Evolutionary conservation across 2,329 filamentous ascomycete species (phyloP).

Genomic region (Neofusicoccum umdonicola): DNA sequence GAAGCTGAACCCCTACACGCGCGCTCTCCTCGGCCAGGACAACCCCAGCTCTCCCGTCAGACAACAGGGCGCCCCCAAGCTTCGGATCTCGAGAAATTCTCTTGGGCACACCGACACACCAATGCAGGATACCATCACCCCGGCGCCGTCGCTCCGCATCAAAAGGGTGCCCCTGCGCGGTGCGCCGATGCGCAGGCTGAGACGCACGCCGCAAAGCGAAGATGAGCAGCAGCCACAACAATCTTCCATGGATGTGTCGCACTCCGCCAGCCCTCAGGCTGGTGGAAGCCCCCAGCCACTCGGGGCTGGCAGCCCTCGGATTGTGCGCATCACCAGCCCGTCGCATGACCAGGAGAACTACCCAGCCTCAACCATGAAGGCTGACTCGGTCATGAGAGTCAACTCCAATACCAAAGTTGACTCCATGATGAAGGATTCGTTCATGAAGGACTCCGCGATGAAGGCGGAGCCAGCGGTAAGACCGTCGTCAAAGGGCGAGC

Average conservation of each 20-base stretch:
- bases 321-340: conserved; percentile 48
- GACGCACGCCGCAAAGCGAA: conserved; percentile 33
- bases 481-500: conserved; percentile 11
- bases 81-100: conserved; percentile 36
- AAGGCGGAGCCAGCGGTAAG: conserved; percentile 19
- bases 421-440: conserved; percentile 17
- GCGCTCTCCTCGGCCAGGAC: conserved; percentile 66
- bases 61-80: conserved; percentile 27
- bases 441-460: conserved; percentile 30
- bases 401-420: conserved; percentile 19
- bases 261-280: conserved; percentile 30
- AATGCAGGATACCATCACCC: conserved; percentile 29
- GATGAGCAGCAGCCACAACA: conserved; percentile 5
- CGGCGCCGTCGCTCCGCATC: conserved; percentile 40
- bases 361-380: conserved; percentile 42
- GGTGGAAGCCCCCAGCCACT: not conserved
- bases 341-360: conserved; percentile 78
- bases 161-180: conserved; percentile 39
- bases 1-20: conserved; percentile 90
- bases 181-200: conserved; percentile 38
- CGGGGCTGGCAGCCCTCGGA: conserved; percentile 6
- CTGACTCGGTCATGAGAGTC: conserved; percentile 10
- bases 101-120: conserved; percentile 36
- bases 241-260: not conserved
- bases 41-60: conserved; percentile 41